These are phyloP conservation scores for Dipteronia dyeriana DNA, from an alignment of 345 rosid genomes.

Conservation along the genomic window DNA sequence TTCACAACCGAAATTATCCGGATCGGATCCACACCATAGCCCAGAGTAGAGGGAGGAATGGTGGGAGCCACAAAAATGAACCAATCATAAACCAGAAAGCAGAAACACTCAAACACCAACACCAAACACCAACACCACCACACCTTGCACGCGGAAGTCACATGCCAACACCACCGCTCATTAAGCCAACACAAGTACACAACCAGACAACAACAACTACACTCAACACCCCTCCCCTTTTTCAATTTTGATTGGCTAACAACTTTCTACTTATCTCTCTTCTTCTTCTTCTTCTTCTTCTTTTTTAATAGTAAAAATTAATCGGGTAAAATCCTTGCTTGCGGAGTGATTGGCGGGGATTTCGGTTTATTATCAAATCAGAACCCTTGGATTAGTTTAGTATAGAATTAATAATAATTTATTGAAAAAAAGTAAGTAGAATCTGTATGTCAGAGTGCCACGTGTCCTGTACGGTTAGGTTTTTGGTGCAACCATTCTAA, in stretches of 20 bases:
- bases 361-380: not conserved
- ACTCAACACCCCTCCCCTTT: not conserved
- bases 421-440: not conserved
- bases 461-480: conserved; percentile 16
- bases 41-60: too few species aligned
- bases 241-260: conserved; percentile 22
- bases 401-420: too few species aligned
- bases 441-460: conserved; percentile 11
- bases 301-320: not conserved
- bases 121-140: too few species aligned
- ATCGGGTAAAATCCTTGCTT: conserved; percentile 8
- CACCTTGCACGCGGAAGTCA: not conserved
- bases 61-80: not conserved
- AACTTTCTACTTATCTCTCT: conserved; percentile 6
- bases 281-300: not conserved
- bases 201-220: not conserved
- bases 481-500: conserved; percentile 15
- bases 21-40: too few species aligned
- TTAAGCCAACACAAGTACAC: not conserved
- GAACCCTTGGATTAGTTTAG: not conserved
- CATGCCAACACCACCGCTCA: conserved; percentile 14
- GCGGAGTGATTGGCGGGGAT: conserved; percentile 36
- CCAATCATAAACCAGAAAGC: conserved; percentile 18
- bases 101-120: too few species aligned
- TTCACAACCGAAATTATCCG: not conserved